Base-by-base conservation (phyloP, 371 early-diverging fungal genomes). In the Sporodiniella umbellata region DNA sequence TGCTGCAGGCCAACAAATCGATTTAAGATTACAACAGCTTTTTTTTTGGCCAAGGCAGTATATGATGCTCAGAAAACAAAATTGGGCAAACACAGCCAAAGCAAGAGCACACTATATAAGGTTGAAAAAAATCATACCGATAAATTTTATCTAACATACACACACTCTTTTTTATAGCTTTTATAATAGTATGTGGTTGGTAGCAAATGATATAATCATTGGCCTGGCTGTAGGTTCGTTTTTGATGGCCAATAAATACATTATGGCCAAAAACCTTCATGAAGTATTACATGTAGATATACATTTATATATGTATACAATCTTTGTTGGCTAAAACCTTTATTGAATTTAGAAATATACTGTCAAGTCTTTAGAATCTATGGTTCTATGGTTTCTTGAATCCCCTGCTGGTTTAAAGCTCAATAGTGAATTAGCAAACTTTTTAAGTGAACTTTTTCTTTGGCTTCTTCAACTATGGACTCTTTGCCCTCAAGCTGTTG, bases 381-480 rank as follows among this genome's bases (percentile, higher is more conserved):
- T 84, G 62, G 82, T 98, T 48, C 74, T 76, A 0, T 99, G 99
- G 99, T 78, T 99, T 33, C 84, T 92, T 51, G 82, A 90, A 47
- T 90, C 89, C 64, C 99, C 99, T 10, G 98, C 93, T 0, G 99
- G 99, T 8, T 71, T 99, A 18, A 99, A 99, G 60, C 81, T 99
- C 2, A 99, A 99, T 60, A 84, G 82, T 25, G 90, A 92, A 42
- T 74, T 97, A 15, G 90, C 88, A 18, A 78, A 78, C 6, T 97
- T 99, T 60, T 59, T 99, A 33, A 98, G 95, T 0, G 92, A 95
- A 45, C 69, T 97, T 12, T 97, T 95, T 66, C 70, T 91, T n/a
- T 94, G 94, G 93, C 68, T 97, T 12, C 80, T 96, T 31, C 78
- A 83, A 38, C 50, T 93, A 1, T 97, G 97, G 97, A 87, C 83